Base-by-base conservation (phyloP, 2,329 filamentous ascomycete species). In the Fusarium burgessii region DNA sequence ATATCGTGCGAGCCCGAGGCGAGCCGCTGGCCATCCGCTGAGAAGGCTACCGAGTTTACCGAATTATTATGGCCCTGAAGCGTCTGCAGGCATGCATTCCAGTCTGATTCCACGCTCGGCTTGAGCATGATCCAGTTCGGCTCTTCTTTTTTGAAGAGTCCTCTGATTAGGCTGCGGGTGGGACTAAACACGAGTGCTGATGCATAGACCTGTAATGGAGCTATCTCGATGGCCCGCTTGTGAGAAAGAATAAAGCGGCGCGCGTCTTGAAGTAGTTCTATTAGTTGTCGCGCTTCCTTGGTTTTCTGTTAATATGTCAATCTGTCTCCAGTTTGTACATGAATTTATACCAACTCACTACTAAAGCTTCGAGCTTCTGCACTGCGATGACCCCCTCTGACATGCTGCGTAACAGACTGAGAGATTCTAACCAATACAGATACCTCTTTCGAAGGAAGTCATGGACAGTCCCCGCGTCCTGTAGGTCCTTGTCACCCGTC, bases 381-480 rank as follows among this genome's bases (percentile, higher is more conserved):
- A 51, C 18, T 6, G 35, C 35, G 1, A 6, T 29, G 0, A 40
- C 8, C 4, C 49, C 49, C 13, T 40, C 33, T 0, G 0, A 7
- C 13, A 7, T 40, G 8, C 12, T 51, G 0, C 3, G 3, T 2
- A 40, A 8, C 0, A 51, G 23, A 7, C 23, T 7, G 0, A 38
- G 23, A 20, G 17, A 40, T 4, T 51, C 33, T 14, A 51, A 3
- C 49, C 23, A 51, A 27, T 51, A 29, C 5, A 51, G 2, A 18
- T 38, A 51, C 35, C 20, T 29, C 2, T 35, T 35, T 35, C 2
- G 5, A 15, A 35, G 4, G 33, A 35, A 35, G 13, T 15, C 14
- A 35, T 35, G 5, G 33, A 35, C 14, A 14, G n/a, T n/a, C n/a
- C 13, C 33, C 1, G 14, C 33, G 33, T 35, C 33, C 14, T 17